Conservation (phyloP, 2,329 filamentous ascomycete genomes). For the Penicillium sp. region DNA sequence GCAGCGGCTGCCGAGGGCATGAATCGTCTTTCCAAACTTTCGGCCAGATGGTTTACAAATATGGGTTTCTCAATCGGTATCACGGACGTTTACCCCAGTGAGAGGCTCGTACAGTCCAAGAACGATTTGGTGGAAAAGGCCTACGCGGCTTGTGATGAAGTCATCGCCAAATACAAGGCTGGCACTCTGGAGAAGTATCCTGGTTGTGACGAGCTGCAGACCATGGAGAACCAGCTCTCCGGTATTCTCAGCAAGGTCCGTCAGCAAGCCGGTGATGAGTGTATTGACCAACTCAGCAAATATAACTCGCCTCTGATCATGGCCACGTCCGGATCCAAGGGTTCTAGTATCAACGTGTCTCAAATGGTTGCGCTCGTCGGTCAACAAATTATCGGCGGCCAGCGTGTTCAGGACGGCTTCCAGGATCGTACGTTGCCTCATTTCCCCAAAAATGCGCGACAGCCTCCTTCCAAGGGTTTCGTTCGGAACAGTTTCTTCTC, state of each 20-base stretch:
- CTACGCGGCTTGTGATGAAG: constrained; percentile 73
- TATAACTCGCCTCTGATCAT: constrained; percentile 94
- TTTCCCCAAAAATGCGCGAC: constrained; percentile 86
- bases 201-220: constrained; percentile 86
- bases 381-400: constrained; percentile 93
- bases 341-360: constrained; percentile 94
- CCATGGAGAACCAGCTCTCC: constrained; percentile 82
- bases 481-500: constrained; percentile 97
- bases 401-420: constrained; percentile 91
- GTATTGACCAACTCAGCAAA: constrained; percentile 80
- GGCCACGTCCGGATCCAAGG: constrained; percentile 96
- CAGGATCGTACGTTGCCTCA: constrained; percentile 92
- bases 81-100: constrained; percentile 83
- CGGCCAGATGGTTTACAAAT: constrained; percentile 80
- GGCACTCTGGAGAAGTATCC: constrained; percentile 79
- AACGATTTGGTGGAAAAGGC: constrained; percentile 69
- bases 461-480: constrained; percentile 94
- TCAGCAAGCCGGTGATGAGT: constrained; percentile 83
- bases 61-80: constrained; percentile 95
- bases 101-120: constrained; percentile 66
- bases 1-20: constrained; percentile 84
- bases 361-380: constrained; percentile 98
- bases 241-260: constrained; percentile 89
- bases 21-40: constrained; percentile 88
- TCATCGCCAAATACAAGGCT: constrained; percentile 73